A percentile compares a stretch with the other conserved stretches of the same genome.
Evolutionary conservation across 768 basidiomycete species (phyloP).

Genomic region (Crepidotus variabilis): DNA sequence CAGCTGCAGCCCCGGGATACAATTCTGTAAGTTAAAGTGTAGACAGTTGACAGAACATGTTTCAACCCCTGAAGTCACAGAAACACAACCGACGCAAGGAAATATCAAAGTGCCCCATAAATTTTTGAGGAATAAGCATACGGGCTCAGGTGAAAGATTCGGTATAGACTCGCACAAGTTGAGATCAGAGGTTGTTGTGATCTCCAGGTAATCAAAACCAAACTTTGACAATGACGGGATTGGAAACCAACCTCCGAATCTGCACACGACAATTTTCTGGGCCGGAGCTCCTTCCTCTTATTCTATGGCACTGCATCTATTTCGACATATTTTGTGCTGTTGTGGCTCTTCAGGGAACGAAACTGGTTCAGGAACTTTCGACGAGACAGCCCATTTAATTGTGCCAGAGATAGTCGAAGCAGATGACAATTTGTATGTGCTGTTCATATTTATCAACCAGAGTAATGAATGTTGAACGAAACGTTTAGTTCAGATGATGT

Average conservation of each 20-base stretch:
- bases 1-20: too few relatives aligned
- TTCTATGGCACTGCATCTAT: conserved; percentile 19
- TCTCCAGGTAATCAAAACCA: neutral
- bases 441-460: neutral
- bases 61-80: too few relatives aligned
- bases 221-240: neutral
- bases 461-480: neutral
- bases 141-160: neutral
- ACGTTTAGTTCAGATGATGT: conserved; percentile 17
- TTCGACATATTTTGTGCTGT: conserved; percentile 24
- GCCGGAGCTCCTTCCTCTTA: neutral
- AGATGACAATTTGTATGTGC: conserved; percentile 21
- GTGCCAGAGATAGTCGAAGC: conserved; percentile 22
- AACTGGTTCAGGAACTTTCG: conserved; percentile 12
- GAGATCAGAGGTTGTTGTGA: neutral
- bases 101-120: too few relatives aligned
- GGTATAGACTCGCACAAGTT: neutral
- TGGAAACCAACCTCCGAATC: neutral
- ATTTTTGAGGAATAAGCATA: neutral
- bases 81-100: too few relatives aligned
- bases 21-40: too few relatives aligned
- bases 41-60: too few relatives aligned
- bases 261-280: neutral
- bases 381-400: conserved; percentile 30
- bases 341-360: conserved; percentile 13